Evolutionary conservation across 1,284 basidiomycete species (phyloP), one percentile per base, ranked within the genome.

Genomic region (Mycosarcoma mackinlayi): DNA sequence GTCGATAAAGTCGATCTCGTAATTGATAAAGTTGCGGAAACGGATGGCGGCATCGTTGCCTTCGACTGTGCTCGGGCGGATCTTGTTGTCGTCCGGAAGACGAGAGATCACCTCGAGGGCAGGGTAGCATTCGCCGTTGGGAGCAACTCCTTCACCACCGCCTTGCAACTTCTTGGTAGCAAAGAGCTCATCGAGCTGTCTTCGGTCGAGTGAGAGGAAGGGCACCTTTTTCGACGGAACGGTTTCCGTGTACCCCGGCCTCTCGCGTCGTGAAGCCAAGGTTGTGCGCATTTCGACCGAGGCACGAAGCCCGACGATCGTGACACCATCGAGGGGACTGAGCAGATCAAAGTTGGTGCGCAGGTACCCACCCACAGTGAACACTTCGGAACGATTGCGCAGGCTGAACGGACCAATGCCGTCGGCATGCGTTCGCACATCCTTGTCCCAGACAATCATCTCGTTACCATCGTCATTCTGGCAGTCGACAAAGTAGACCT

Each of bases 1-100:
- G 31, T 68, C 65, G 51, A 68, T 62, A 40, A 57, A 68, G 47
- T 68, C 65, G 25, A 68, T 52, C 39, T 68, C 59, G 44, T 58
- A 62, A n/a, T 58, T 44, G 42, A 68, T 51, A 31, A 21, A 50
- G 51, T 57, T 62, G 10, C 19, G 41, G 50, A 68, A 58, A 5
- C 59, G 58, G 18, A 68, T 54, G 18, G 49, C 58, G 13, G 65
- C 65, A 27, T 68, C 54, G 47, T 62, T 68, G 21, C 54, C 54
- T 16, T 48, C 53, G 10, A 58, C 65, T 1, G 65, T 62, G 25
- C 37, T 44, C 1, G 65, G 59, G 37, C 65, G 65, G 31, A 68
- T 46, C 33, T 50, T 41, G 41, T 54, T 52, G 46, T 62, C 65
- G 31, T 68, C 50, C 0, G 65, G 65, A 2, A 68, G 37, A 6